Evolutionary conservation across 805 yeast species (phyloP).

Genomic region (Saturnispora dispora): DNA sequence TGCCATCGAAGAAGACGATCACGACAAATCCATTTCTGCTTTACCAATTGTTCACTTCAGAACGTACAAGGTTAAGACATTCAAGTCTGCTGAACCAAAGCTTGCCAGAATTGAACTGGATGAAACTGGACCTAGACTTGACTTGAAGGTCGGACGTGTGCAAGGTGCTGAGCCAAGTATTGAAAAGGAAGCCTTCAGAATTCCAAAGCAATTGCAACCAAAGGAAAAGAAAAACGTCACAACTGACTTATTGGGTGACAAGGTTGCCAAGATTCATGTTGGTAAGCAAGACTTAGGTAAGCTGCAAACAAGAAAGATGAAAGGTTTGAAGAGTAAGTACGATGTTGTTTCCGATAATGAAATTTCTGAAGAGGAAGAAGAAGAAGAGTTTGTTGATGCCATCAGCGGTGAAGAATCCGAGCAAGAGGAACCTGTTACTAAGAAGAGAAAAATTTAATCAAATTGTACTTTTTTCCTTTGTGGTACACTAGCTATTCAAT

Average conservation of each 20-base stretch:
- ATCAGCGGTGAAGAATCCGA: constrained; percentile 14
- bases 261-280: constrained; percentile 91
- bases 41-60: constrained; percentile 83
- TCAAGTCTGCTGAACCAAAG: constrained; percentile 67
- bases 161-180: constrained; percentile 76
- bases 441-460: constrained; percentile 20
- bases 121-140: constrained; percentile 93
- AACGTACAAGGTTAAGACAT: constrained; percentile 80
- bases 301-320: constrained; percentile 96
- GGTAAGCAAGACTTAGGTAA: constrained; percentile 88
- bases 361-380: constrained; percentile 32
- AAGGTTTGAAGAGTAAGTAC: constrained; percentile 82
- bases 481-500: neutral
- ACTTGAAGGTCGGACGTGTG: constrained; percentile 84
- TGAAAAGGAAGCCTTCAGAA: constrained; percentile 79
- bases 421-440: constrained; percentile 15
- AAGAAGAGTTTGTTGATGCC: constrained; percentile 22
- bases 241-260: constrained; percentile 87
- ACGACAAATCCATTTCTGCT: constrained; percentile 47
- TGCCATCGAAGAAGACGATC: constrained; percentile 66
- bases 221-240: constrained; percentile 84
- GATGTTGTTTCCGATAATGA: constrained; percentile 58
- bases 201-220: constrained; percentile 73
- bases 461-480: neutral
- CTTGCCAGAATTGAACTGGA: constrained; percentile 90